Conservation (phyloP, 2,329 filamentous ascomycete species). For the Penicillium sp. region DNA sequence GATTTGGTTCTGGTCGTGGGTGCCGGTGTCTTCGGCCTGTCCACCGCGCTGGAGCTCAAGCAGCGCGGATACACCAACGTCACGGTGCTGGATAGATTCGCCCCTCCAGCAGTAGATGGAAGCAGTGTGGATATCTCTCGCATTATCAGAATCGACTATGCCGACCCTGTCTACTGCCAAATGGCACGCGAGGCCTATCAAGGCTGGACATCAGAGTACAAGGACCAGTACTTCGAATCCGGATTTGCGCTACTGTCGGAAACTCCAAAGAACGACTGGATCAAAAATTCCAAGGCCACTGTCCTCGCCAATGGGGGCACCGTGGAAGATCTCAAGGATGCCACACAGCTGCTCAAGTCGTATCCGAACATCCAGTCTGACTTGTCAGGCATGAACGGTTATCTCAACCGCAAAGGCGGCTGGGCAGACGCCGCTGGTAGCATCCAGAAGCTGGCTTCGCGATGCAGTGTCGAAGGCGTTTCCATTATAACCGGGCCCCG, state of each 20-base stretch:
- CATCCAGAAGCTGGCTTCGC: constrained; percentile 31
- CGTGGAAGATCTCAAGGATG: constrained; percentile 43
- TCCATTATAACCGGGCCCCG: constrained; percentile 45
- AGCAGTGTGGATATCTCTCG: constrained; percentile 58
- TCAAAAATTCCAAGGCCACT: constrained; percentile 32
- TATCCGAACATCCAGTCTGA: constrained; percentile 43
- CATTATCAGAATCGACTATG: constrained; percentile 70
- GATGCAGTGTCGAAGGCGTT: constrained; percentile 35
- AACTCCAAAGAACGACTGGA: constrained; percentile 25
- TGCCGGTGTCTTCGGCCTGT: constrained; percentile 21
- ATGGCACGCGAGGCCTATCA: constrained; percentile 68
- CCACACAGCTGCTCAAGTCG: constrained; percentile 19
- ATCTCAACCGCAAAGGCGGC: constrained; percentile 64
- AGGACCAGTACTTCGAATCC: constrained; percentile 24
- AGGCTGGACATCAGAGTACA: constrained; percentile 58
- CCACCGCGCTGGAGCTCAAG: constrained; percentile 63
- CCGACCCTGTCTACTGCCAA: constrained; percentile 68
- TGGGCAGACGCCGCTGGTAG: constrained; percentile 75
- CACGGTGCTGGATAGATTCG: constrained; percentile 55
- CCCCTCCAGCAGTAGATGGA: constrained; percentile 54
- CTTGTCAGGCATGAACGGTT: constrained; percentile 64
- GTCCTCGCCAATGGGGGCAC: constrained; percentile 38
- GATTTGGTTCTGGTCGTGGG: constrained; percentile 58
- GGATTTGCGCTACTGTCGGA: constrained; percentile 32
- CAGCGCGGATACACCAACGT: constrained; percentile 54